Base-by-base conservation (phyloP, 306 rosid genomes). In the Coriaria nepalensis region DNA sequence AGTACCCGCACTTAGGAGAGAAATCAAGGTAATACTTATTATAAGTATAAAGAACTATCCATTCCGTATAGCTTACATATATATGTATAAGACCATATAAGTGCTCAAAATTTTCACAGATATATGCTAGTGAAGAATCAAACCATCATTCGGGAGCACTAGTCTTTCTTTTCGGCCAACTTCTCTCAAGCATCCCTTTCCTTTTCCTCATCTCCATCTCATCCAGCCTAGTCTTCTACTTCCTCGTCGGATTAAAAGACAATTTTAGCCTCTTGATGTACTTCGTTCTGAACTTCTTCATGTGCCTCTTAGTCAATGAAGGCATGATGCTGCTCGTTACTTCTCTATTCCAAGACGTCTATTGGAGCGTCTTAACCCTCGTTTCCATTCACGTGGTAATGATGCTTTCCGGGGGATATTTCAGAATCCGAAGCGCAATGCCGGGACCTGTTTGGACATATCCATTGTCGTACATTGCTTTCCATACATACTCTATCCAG, bases 361-460 rank as follows among this genome's bases (percentile, higher is more conserved):
- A 75, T 62, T 75, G 94, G 93, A 82, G 84, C 46, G 73, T 87
- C 70, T 67, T 92, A 78, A 82, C 83, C 46, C 79, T 79, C 37
- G 63, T 82, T 61, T 92, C 86, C 54, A 11, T 77, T 71, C 87
- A 92, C 96, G 86, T 85, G 56, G 67, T 77, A 63, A 92, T 92
- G 98, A 92, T 92, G 94, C 94, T 92, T 52, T 74, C 96, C 0
- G 94, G 96, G 2, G 98, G 98, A 50, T 92, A 77, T 73, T 92
- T 85, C 67, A 72, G 98, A 78, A 68, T 92, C 62, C 86, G 93
- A 65, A 78, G 57, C 37, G 71, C 86, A 10, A 63, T 92, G 75
- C 96, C 98, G 5, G 62, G 76, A 53, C 86, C 96, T 6, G 52
- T 85, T 43, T 92, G 98, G 98, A 78, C 52, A 53, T 85, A 85